These are phyloP conservation scores for Penicillium hesseltinei DNA, from an alignment of 2,329 filamentous ascomycete species.

Conservation along the genomic window DNA sequence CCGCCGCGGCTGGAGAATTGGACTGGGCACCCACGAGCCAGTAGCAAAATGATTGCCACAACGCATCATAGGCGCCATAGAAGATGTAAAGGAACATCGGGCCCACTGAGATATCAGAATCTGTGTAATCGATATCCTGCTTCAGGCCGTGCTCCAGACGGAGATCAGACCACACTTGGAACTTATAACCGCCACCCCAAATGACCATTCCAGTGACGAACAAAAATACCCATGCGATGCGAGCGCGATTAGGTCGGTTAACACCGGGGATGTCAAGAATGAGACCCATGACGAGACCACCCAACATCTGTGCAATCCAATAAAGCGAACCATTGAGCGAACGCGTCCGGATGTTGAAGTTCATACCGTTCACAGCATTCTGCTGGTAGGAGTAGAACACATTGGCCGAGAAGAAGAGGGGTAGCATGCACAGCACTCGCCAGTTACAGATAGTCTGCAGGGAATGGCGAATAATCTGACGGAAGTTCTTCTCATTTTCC, in stretches of 20 bases:
- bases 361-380: conserved; percentile 55
- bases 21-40: conserved; percentile 55
- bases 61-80: conserved; percentile 66
- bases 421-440: conserved; percentile 51
- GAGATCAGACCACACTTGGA: conserved; percentile 58
- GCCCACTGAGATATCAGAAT: conserved; percentile 53
- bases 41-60: conserved; percentile 66
- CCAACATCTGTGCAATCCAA: conserved; percentile 59
- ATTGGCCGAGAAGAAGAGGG: conserved; percentile 57
- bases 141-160: conserved; percentile 41
- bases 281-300: conserved; percentile 46
- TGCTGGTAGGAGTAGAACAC: conserved; percentile 59
- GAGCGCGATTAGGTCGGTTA: conserved; percentile 48
- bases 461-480: conserved; percentile 31
- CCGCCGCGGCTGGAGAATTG: conserved; percentile 43
- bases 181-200: conserved; percentile 63
- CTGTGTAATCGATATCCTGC: conserved; percentile 50
- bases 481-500: conserved; percentile 43
- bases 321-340: conserved; percentile 56
- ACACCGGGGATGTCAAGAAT: conserved; percentile 44
- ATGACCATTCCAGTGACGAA: conserved; percentile 53
- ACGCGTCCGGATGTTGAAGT: conserved; percentile 57
- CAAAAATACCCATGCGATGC: conserved; percentile 48
- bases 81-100: conserved; percentile 70
- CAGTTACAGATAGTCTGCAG: conserved; percentile 42